phyloP scores from a whole-genome alignment of 805 yeast species.

The Ogataea methylovora region DNA sequence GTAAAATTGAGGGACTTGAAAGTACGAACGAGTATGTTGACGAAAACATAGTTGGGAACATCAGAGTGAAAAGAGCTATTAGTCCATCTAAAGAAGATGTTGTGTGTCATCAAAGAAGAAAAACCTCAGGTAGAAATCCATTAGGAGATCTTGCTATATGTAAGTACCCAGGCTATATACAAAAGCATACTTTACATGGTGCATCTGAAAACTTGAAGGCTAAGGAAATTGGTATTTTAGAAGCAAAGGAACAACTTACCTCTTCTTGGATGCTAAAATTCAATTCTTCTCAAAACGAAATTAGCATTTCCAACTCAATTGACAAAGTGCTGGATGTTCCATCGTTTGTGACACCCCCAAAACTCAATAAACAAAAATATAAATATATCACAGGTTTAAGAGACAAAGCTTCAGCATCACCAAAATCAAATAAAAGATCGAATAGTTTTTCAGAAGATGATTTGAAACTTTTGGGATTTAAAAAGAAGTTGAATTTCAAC shows the following conservation, averaged over 20 bases:
- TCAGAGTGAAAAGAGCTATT: not conserved
- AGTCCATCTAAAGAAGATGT: constrained; percentile 2
- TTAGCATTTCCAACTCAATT: not conserved
- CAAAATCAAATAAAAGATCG: not conserved
- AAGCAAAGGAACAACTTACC: constrained; percentile 12
- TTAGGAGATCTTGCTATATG: constrained; percentile 11
- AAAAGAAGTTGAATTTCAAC: constrained; percentile 7
- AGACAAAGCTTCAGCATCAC: not conserved
- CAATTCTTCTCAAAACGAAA: not conserved
- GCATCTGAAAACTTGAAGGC: not conserved
- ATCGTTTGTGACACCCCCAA: constrained; percentile 17
- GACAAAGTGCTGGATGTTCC: constrained; percentile 6
- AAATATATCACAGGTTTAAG: constrained; percentile 2
- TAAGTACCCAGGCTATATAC: constrained; percentile 13
- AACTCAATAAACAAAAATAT: constrained; percentile 9
- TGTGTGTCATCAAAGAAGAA: not conserved
- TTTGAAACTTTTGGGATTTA: constrained; percentile 1
- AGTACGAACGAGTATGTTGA: no score
- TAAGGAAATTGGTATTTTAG: constrained; percentile 8
- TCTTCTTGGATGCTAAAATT: constrained; percentile 11
- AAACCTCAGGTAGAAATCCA: not conserved
- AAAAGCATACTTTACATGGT: constrained; percentile 2
- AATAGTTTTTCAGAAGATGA: constrained; percentile 3
- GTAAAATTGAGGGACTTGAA: not conserved
- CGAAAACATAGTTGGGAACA: not conserved